A percentile compares a stretch with the other conserved stretches of the same genome.
Conservation (phyloP, 768 basidiomycete species). For the Russula ochroleuca region DNA sequence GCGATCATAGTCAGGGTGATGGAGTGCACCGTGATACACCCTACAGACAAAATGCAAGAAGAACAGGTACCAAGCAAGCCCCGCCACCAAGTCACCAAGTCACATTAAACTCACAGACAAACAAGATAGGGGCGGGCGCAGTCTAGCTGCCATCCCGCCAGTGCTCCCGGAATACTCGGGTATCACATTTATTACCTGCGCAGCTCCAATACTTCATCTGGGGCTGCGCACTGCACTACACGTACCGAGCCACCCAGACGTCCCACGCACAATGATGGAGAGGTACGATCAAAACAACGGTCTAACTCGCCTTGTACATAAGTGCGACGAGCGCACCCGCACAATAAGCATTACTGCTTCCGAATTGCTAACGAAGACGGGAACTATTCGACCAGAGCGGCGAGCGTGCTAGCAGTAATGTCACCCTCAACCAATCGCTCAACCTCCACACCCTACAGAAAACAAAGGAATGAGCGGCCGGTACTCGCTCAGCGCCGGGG, state of each 20-base stretch:
- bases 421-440: conserved; percentile 29
- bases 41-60: neutral
- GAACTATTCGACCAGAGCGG: conserved; percentile 7
- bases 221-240: neutral
- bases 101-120: conserved; percentile 19
- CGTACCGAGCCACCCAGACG: neutral
- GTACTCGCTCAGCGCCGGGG: neutral
- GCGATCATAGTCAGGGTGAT: neutral
- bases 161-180: neutral
- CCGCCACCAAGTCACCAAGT: neutral
- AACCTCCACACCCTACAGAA: conserved; percentile 20
- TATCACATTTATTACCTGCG: neutral
- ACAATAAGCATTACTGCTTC: neutral
- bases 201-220: neutral
- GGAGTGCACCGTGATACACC: neutral
- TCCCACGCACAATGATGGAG: neutral
- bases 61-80: neutral
- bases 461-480: conserved; percentile 1
- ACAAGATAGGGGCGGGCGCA: conserved; percentile 7
- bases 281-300: neutral
- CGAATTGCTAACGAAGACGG: neutral
- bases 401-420: conserved; percentile 18
- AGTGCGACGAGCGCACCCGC: too few species aligned
- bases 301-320: neutral
- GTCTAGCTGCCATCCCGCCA: conserved; percentile 1